phyloP scores from a whole-genome alignment of 2,329 filamentous ascomycete species.

The Claviceps purpurea region DNA sequence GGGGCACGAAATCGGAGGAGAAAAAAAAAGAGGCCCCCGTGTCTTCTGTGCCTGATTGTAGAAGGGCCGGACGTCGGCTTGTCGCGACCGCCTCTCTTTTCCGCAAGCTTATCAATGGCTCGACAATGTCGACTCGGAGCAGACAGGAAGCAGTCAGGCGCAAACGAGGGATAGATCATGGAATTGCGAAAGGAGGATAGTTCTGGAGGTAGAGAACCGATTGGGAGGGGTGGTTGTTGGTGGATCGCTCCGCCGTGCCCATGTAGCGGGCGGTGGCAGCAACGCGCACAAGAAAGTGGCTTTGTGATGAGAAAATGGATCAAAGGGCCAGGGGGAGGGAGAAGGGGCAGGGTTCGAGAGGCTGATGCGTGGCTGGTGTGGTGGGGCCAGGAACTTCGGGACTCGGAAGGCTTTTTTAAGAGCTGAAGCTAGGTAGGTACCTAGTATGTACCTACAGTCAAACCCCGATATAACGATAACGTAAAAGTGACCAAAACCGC shows the following conservation, averaged over 20 bases:
- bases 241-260: conserved; percentile 4
- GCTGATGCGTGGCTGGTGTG: too few relatives aligned
- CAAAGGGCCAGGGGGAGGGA: neutral
- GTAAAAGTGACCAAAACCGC: too few relatives aligned
- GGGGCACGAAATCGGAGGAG: neutral
- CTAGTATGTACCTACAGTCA: too few relatives aligned
- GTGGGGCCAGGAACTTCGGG: too few relatives aligned
- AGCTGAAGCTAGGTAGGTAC: too few relatives aligned
- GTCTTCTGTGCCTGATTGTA: neutral
- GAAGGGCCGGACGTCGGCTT: neutral
- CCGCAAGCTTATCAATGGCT: neutral
- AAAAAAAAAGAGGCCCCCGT: neutral
- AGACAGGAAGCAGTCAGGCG: neutral
- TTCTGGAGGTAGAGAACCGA: neutral
- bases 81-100: neutral
- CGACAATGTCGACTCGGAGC: neutral
- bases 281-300: neutral
- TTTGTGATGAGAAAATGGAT: neutral
- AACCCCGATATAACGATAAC: too few relatives aligned
- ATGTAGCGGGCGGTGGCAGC: conserved; percentile 1
- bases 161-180: neutral
- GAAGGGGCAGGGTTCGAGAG: neutral
- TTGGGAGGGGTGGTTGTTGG: conserved; percentile 1
- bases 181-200: neutral
- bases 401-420: too few relatives aligned